Evolutionary conservation across 2,329 filamentous ascomycete genomes (phyloP), one percentile per base, ranked within the genome.

Genomic region (Ciborinia camelliae): DNA sequence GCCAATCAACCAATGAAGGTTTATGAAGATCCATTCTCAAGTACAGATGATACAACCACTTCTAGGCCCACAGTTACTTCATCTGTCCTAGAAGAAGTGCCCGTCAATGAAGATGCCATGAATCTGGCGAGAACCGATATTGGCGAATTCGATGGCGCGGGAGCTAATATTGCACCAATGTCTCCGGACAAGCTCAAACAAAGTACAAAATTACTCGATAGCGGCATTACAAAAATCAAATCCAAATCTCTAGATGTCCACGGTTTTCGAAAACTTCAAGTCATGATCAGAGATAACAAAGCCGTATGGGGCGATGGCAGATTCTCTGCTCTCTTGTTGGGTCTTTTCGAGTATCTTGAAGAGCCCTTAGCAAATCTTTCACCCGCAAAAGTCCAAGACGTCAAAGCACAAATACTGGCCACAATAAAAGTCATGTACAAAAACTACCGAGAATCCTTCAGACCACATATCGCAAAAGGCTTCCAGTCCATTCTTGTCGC

Each of bases 221-320:
- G 90, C 71, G 90, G 89, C 58, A 90, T 93, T 69, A 80, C 86
- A 60, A 89, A 90, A 68, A 88, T 93, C 70, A 86, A 86, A 70
- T 82, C 84, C 37, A 86, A 86, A 71, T 86, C 86, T 0, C 83
- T 94, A n/a, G 90, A 93, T 73, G 89, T 90, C 4, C 90, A 92
- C 73, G 90, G 90, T 64, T 92, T 93, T 81, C 85, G 90, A 62
- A 90, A 90, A 72, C 80, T 93, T 57, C 90, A 93, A 75, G 87
- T 87, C 47, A 82, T 92, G 68, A 82, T 92, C 66, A 87, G 89
- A 68, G 87, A 90, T 65, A 84, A 82, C 73, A 83, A 83, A 71
- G 82, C 86, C 18, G 80, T 86, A 26, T 86, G 90, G 73, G 81
- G 82, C 1, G 84, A 88, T 66, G 85, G 88, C 15, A 89, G 85